Base-by-base conservation (phyloP, 257 asterid species). In the Phtheirospermum japonicum region DNA sequence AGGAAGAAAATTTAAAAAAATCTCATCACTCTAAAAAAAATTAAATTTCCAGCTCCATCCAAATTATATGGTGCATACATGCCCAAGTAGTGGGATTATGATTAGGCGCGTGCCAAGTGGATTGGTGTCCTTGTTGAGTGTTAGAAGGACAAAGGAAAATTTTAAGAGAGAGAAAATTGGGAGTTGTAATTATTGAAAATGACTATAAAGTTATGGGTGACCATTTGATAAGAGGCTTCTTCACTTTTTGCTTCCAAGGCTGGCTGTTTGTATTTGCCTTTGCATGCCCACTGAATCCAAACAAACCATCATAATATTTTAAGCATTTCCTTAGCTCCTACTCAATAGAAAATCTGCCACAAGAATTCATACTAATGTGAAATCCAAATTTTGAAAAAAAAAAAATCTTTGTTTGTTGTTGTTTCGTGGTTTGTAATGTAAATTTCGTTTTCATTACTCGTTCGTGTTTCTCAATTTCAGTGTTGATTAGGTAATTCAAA, bases 221-320 rank as follows among this genome's bases (percentile, higher is more conserved):
- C 64, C 59, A 58, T 53, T 46, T 46, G 9, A 12, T 46, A 14
- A 14, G 12, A 48, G 26, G 46, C 8, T 26, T 46, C 33, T 48
- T 61, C 75, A 53, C 68, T 57, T 69, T 68, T 65, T 64, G 71
- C 33, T 56, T 30, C 19, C 34, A 20, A 5, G 3, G 11, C 72
- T 77, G 82, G 82, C 70, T 51, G 68, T 65, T 77, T 66, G 63
- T 58, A 65, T 73, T 73, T 73, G 70, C 50, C 78, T 57, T 73
- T 9, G 79, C 69, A 51, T 70, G 74, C 71, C 37, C 0, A 14
- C 7, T 73, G 71, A 65, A 72, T 65, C 74, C 43, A 6, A 50
- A 9, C 10, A 17, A 16, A 49, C 18, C n/a, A 40, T 61, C 61
- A 6, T 48, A 53, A 30, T 28, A 16, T 54, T 69, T 54, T 64